Conservation (phyloP, 257 asterid genomes). For the Fraxinus pennsylvanica region DNA sequence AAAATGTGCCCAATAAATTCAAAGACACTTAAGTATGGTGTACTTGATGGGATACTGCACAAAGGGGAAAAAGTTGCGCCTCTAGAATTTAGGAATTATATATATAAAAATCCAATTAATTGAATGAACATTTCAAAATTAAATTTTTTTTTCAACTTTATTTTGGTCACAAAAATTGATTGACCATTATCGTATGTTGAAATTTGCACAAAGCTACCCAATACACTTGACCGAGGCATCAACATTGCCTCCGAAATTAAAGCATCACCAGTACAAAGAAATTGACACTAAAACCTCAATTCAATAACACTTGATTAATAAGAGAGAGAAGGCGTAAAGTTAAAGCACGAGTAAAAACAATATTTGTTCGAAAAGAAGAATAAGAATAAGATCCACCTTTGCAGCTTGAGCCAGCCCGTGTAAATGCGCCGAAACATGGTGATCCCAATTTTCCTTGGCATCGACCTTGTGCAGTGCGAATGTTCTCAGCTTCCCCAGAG, state of each 20-base stretch:
- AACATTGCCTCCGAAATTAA: slow-evolving; percentile 31
- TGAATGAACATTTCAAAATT: not conserved
- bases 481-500: slow-evolving; percentile 44
- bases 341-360: slow-evolving; percentile 22
- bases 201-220: slow-evolving; percentile 5
- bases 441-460: slow-evolving; percentile 57
- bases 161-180: slow-evolving; percentile 18
- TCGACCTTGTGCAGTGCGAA: slow-evolving; percentile 45
- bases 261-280: slow-evolving; percentile 19
- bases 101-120: not conserved
- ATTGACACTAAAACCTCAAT: slow-evolving; percentile 5
- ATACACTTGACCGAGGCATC: slow-evolving; percentile 23
- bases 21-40: not conserved
- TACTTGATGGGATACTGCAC: not conserved
- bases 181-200: not conserved
- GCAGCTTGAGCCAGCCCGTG: slow-evolving; percentile 59
- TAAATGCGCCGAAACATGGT: slow-evolving; percentile 36
- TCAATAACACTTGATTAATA: not conserved
- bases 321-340: slow-evolving; percentile 21
- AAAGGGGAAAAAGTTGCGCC: not conserved
- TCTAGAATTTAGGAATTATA: not conserved
- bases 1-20: slow-evolving; percentile 5
- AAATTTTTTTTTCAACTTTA: not conserved
- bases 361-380: not conserved
- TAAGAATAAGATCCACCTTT: slow-evolving; percentile 41